Base-by-base conservation (phyloP, 2,329 filamentous ascomycete genomes). In the Phaeosphaeriaceae sp. region DNA sequence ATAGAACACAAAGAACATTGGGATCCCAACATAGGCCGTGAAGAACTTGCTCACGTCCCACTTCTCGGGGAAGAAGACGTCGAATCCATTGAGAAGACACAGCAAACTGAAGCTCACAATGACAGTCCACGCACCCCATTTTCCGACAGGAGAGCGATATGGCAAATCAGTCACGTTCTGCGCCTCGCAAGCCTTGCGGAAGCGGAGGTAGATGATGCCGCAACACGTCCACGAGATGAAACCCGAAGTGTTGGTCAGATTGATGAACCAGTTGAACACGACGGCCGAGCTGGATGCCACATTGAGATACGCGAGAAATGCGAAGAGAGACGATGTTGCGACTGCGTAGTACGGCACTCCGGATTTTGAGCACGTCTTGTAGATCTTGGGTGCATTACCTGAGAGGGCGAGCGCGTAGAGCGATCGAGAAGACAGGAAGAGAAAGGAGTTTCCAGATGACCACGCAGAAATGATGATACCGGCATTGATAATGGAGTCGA, bases 31-130 rank as follows among this genome's bases (percentile, higher is more conserved):
- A 66, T 90, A 90, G 0, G 86, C 82, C 0, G 87, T 88, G 63
- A 89, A 77, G 67, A 95, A 95, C 66, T 82, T 82, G 5, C 83
- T 80, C 0, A 83, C 84, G 17, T 81, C 84, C 85, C 88, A 94
- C 25, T 88, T 81, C 7, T 81, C 78, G 0, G 87, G 85, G 73
- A 89, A 89, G 73, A 94, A 93, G 15, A 90, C 85, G 36, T 88
- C 85, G 76, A 93, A 94, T 1, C 90, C 91, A 67, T 92, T 92
- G 65, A 91, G 88, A 2, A 93, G 76, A 1, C 84, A 86, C n/a
- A 93, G 80, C 24, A 91, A 77, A 2, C 76, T 72, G 53, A 92
- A 84, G 22, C 87, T 71, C 17, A 84, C 72, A 1, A 92, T 82
- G 10, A 84, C 82, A 53, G 85, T 77, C 68, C 83, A 91, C 0